These are phyloP conservation scores for Quercus phellos DNA, from an alignment of 331 rosid genomes.

Conservation along the genomic window DNA sequence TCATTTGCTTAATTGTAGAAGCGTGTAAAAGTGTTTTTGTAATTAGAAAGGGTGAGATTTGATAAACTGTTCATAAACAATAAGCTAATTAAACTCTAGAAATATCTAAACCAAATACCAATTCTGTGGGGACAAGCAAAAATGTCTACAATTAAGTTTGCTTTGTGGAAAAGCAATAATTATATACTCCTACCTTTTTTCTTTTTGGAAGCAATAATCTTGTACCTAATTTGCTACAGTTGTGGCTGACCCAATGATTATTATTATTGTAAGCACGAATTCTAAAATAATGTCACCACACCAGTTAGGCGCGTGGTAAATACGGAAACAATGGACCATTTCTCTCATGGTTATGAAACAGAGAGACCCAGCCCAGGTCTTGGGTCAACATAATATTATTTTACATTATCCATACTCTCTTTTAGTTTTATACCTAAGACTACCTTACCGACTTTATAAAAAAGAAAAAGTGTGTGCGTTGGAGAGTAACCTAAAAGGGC, in stretches of 20 bases:
- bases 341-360: too few species aligned
- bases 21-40: too few species aligned
- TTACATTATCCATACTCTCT: too few species aligned
- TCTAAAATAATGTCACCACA: slow-evolving; percentile 8
- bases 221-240: neutral
- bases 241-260: neutral
- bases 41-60: too few species aligned
- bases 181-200: slow-evolving; percentile 3
- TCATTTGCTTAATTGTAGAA: too few species aligned
- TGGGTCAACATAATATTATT: too few species aligned
- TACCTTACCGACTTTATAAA: too few species aligned
- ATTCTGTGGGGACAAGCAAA: slow-evolving; percentile 4
- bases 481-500: neutral
- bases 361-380: too few species aligned
- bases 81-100: too few species aligned
- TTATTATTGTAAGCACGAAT: neutral
- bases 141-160: slow-evolving; percentile 12
- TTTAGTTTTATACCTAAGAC: too few species aligned
- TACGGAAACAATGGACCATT: neutral
- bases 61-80: too few species aligned
- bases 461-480: neutral
- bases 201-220: neutral
- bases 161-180: slow-evolving; percentile 14
- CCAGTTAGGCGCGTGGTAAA: neutral
- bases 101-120: too few species aligned